Conservation (phyloP, 2,329 filamentous ascomycete genomes). For the Fusarium vanettenii region DNA sequence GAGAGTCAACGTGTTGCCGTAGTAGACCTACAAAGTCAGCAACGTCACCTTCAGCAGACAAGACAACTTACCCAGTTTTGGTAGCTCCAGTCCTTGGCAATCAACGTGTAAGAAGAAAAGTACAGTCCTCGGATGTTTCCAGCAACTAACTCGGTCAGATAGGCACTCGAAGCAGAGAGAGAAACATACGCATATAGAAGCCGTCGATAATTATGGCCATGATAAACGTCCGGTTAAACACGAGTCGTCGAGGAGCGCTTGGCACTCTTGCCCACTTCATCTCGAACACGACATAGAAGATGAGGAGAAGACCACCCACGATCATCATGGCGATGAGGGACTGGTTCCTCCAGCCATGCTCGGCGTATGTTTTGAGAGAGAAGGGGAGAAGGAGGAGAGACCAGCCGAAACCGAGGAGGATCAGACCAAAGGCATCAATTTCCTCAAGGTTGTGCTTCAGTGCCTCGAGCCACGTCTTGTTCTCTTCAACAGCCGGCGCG, state of each 20-base stretch:
- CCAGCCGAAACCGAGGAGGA: conserved; percentile 59
- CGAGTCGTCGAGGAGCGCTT: conserved; percentile 39
- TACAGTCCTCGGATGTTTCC: conserved; percentile 48
- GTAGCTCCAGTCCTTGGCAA: conserved; percentile 55
- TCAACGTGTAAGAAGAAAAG: conserved; percentile 50
- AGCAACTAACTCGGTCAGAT: conserved; percentile 36
- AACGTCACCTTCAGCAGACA: conserved; percentile 40
- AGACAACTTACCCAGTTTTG: conserved; percentile 51
- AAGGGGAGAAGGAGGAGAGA: conserved; percentile 76
- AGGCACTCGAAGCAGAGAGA: no score
- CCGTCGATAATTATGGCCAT: conserved; percentile 45
- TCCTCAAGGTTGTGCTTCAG: conserved; percentile 55
- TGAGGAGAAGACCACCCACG: conserved; percentile 53
- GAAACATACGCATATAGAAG: conserved; percentile 45
- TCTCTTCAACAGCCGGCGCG: background rate
- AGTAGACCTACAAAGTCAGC: conserved; percentile 46
- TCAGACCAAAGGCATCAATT: conserved; percentile 51
- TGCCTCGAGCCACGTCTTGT: background rate
- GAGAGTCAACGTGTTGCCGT: conserved; percentile 52
- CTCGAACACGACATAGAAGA: conserved; percentile 61
- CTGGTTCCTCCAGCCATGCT: conserved; percentile 54
- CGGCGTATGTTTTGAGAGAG: conserved; percentile 61
- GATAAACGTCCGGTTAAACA: conserved; percentile 48
- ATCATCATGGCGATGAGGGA: conserved; percentile 58
- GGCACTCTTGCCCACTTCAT: conserved; percentile 44